Evolutionary conservation across 345 rosid genomes (phyloP).

Genomic region (Euphorbia lathyris): DNA sequence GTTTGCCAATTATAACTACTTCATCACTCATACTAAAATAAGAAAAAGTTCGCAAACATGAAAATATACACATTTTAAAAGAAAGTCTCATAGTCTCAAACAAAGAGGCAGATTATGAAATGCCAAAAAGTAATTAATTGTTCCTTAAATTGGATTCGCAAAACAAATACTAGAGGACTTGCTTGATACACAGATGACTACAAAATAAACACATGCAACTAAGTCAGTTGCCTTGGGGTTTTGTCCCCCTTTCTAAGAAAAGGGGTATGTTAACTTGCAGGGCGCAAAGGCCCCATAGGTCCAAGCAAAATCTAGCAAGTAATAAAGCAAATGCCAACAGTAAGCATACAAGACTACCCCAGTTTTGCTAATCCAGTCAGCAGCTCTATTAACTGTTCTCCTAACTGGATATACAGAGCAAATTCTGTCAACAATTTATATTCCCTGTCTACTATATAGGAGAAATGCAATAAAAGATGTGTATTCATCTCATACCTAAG

Average conservation of each 20-base stretch:
- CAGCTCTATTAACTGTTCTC: background rate
- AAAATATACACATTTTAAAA: background rate
- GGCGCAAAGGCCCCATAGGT: background rate
- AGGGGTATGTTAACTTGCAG: background rate
- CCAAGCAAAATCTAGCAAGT: background rate
- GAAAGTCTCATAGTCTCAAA: background rate
- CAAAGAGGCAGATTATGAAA: background rate
- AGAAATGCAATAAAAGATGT: background rate
- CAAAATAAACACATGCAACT: background rate
- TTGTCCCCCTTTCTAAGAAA: background rate
- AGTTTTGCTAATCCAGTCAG: background rate
- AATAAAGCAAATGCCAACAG: background rate
- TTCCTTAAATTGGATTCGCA: background rate
- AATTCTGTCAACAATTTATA: background rate
- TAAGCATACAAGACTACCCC: background rate
- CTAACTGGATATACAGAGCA: background rate
- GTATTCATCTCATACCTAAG: background rate
- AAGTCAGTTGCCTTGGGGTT: background rate
- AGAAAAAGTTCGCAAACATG: background rate
- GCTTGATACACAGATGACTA: background rate
- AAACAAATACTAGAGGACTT: background rate
- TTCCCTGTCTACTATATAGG: background rate
- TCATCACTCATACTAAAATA: background rate
- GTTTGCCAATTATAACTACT: background rate
- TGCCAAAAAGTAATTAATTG: background rate